These are phyloP conservation scores for Talaromyces sp. DNA, from an alignment of 2,329 filamentous ascomycete genomes.

Conservation along the genomic window DNA sequence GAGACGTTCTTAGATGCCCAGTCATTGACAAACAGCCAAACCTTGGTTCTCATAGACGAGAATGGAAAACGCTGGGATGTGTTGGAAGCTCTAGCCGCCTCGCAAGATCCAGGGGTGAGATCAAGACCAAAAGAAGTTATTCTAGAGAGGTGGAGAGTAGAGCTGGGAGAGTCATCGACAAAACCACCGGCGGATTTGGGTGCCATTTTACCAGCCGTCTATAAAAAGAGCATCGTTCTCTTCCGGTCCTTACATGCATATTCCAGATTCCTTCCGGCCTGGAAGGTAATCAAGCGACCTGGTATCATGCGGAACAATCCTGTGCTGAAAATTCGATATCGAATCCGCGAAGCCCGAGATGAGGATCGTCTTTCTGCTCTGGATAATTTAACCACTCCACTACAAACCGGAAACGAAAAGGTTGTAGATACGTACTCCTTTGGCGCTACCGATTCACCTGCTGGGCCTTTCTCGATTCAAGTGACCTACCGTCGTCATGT, in stretches of 20 bases:
- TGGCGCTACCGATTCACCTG: slow-evolving; percentile 77
- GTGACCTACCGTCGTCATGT: slow-evolving; percentile 84
- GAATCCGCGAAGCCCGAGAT: slow-evolving; percentile 61
- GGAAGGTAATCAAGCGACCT: slow-evolving; percentile 73
- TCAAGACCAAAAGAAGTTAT: slow-evolving; percentile 64
- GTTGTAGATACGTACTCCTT: slow-evolving; percentile 74
- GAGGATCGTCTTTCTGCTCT: slow-evolving; percentile 46
- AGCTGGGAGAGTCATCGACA: slow-evolving; percentile 61
- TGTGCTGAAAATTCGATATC: slow-evolving; percentile 69
- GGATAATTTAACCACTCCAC: slow-evolving; percentile 66
- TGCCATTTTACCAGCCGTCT: slow-evolving; percentile 72
- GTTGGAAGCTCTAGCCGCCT: slow-evolving; percentile 68
- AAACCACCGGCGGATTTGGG: slow-evolving; percentile 52
- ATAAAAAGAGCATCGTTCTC: slow-evolving; percentile 94
- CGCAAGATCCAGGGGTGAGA: slow-evolving; percentile 45
- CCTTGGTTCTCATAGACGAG: slow-evolving; percentile 80
- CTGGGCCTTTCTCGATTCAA: slow-evolving; percentile 73
- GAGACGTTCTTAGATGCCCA: slow-evolving; percentile 84
- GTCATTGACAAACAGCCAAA: slow-evolving; percentile 74
- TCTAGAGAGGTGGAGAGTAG: slow-evolving; percentile 84
- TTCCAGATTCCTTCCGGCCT: slow-evolving; percentile 75
- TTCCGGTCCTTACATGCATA: slow-evolving; percentile 85
- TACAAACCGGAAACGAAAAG: slow-evolving; percentile 59
- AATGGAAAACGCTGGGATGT: slow-evolving; percentile 92
- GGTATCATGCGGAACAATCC: slow-evolving; percentile 62